Percentiles rank a stretch among this genome's conserved stretches.
These are phyloP conservation scores for Solanum tacnaense DNA, from an alignment of 257 asterid species.

Conservation along the genomic window DNA sequence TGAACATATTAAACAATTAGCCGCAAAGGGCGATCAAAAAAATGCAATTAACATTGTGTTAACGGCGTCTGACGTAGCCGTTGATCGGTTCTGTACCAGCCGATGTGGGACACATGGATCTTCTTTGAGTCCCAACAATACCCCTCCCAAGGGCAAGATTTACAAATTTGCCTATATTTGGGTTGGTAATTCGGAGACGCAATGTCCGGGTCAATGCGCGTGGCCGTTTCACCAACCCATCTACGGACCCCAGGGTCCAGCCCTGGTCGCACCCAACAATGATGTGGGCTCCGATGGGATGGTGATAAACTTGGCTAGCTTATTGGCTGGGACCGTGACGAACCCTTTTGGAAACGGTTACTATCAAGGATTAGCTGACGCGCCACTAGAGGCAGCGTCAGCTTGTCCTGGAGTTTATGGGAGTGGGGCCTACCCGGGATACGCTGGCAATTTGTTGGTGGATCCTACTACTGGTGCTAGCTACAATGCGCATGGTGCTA, in stretches of 20 bases:
- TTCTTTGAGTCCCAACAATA: constrained; percentile 9
- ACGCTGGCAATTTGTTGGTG: constrained; percentile 44
- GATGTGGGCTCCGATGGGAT: constrained; percentile 44
- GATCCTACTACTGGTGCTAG: constrained; percentile 46
- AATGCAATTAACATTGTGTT: constrained; percentile 41
- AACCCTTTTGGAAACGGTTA: constrained; percentile 50
- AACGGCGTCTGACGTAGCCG: constrained; percentile 41
- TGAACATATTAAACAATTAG: constrained; percentile 23
- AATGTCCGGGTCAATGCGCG: constrained; percentile 48
- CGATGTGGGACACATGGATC: constrained; percentile 55
- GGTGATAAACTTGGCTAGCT: constrained; percentile 32
- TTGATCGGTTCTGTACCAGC: constrained; percentile 38
- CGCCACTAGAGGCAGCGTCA: constrained; percentile 51
- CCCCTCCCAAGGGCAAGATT: constrained; percentile 14
- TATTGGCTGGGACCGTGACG: constrained; percentile 29
- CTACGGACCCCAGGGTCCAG: constrained; percentile 46
- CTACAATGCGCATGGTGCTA: constrained; percentile 43
- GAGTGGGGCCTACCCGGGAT: constrained; percentile 53
- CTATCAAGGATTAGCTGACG: constrained; percentile 40
- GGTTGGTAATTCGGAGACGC: constrained; percentile 47
- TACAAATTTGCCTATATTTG: constrained; percentile 44
- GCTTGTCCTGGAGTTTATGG: constrained; percentile 54
- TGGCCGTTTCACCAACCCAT: constrained; percentile 61
- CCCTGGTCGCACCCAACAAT: constrained; percentile 41
- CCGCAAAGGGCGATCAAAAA: constrained; percentile 27